These are phyloP conservation scores for Biscogniauxia marginata DNA, from an alignment of 2,329 filamentous ascomycete species.

Conservation along the genomic window DNA sequence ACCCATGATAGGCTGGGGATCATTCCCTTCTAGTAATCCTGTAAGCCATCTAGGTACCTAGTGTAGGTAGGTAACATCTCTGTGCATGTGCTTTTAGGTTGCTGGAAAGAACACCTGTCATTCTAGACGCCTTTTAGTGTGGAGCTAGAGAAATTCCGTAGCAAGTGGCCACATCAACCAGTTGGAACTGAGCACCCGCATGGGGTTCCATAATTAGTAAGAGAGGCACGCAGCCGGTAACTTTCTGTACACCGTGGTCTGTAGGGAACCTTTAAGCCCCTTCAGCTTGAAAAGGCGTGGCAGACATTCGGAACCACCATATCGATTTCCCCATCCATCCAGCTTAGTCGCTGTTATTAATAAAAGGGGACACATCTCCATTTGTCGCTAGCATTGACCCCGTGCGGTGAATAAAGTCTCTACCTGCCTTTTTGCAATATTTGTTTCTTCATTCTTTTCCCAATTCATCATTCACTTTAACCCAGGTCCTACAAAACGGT, in stretches of 20 bases:
- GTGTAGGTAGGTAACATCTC: too few relatives aligned
- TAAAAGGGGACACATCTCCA: constrained; percentile 22
- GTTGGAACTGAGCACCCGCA: too few relatives aligned
- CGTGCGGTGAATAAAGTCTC: neutral
- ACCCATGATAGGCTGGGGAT: neutral
- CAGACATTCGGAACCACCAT: neutral
- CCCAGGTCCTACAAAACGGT: constrained; percentile 14
- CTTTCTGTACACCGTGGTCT: neutral
- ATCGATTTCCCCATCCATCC: neutral
- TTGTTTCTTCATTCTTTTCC: constrained; percentile 4
- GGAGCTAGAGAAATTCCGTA: too few relatives aligned
- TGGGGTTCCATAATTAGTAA: too few relatives aligned
- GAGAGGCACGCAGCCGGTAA: too few relatives aligned
- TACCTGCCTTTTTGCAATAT: constrained; percentile 9
- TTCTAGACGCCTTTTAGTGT: neutral
- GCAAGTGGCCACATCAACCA: too few relatives aligned
- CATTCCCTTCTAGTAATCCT: neutral
- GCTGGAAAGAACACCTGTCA: neutral
- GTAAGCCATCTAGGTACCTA: neutral
- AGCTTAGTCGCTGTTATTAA: neutral
- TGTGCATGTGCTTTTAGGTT: too few relatives aligned
- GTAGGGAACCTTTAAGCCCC: neutral
- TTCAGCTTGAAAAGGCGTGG: neutral
- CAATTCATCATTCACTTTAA: constrained; percentile 6
- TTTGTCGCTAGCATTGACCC: constrained; percentile 6